phyloP scores from a whole-genome alignment of 257 asterid species.

The Solanum phureja region DNA sequence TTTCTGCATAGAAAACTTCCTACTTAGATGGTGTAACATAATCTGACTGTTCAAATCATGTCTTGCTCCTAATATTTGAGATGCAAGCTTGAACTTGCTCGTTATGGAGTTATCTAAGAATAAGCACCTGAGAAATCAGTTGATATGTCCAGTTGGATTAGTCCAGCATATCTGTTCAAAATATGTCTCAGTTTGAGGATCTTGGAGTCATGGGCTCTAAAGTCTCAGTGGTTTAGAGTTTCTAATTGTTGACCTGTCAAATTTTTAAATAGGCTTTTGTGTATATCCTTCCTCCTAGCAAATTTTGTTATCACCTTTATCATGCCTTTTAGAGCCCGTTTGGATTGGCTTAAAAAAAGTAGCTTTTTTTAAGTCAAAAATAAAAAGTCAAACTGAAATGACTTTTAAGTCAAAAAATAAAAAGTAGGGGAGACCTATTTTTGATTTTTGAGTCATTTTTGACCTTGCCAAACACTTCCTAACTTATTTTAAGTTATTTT shows the following conservation, averaged over 20 bases:
- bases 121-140: not conserved
- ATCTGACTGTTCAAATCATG: not conserved
- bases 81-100: not conserved
- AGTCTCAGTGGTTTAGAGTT: not conserved
- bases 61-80: not conserved
- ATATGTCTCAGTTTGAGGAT: not conserved
- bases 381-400: no score
- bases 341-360: no score
- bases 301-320: not conserved
- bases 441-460: no score
- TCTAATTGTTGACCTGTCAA: not conserved
- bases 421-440: no score
- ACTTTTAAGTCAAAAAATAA: no score
- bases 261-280: not conserved
- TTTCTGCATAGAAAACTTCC: not conserved
- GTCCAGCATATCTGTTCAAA: not conserved
- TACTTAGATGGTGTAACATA: not conserved
- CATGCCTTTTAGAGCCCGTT: not conserved
- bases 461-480: no score
- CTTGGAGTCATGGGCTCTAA: not conserved
- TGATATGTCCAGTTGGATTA: not conserved
- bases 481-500: no score
- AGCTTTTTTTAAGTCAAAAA: no score
- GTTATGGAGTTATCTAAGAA: not conserved
- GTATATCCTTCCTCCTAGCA: not conserved